Percentiles rank a stretch among this genome's conserved stretches.
Conservation (phyloP, 2,329 filamentous ascomycete species). For the Fusarium fracticaudum region DNA sequence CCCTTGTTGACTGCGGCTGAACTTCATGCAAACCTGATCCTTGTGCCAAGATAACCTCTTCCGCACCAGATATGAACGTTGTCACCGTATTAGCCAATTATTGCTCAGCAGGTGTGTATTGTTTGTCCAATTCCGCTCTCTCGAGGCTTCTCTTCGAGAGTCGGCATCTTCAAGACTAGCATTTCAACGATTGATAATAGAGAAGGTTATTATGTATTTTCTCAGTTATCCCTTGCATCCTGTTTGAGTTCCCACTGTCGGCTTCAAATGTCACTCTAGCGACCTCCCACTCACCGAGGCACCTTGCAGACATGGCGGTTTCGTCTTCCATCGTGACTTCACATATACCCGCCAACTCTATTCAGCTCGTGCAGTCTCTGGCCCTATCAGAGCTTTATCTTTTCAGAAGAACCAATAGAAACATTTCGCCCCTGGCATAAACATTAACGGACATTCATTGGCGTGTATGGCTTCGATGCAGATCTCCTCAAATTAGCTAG, state of each 20-base stretch:
- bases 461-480: not conserved
- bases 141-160: not conserved
- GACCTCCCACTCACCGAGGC: not conserved
- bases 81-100: not conserved
- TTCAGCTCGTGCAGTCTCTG: slow-evolving; percentile 35
- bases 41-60: not conserved
- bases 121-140: not conserved
- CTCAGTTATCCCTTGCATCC: rapidly evolving
- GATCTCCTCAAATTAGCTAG: slow-evolving; percentile 13
- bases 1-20: slow-evolving; percentile 31
- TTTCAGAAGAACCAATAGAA: slow-evolving; percentile 18
- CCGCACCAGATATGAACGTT: not conserved
- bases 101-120: not conserved
- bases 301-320: slow-evolving; percentile 25
- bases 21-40: not conserved
- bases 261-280: not conserved
- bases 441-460: slow-evolving; percentile 8
- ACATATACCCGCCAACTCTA: slow-evolving; percentile 6
- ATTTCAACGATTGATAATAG: not conserved
- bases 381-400: slow-evolving; percentile 4
- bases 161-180: not conserved
- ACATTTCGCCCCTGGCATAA: slow-evolving; percentile 17
- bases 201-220: not conserved
- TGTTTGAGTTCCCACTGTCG: not conserved
- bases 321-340: slow-evolving; percentile 26